phyloP scores from a whole-genome alignment of 2,329 filamentous ascomycete genomes.

The Aspergillus texensis region DNA sequence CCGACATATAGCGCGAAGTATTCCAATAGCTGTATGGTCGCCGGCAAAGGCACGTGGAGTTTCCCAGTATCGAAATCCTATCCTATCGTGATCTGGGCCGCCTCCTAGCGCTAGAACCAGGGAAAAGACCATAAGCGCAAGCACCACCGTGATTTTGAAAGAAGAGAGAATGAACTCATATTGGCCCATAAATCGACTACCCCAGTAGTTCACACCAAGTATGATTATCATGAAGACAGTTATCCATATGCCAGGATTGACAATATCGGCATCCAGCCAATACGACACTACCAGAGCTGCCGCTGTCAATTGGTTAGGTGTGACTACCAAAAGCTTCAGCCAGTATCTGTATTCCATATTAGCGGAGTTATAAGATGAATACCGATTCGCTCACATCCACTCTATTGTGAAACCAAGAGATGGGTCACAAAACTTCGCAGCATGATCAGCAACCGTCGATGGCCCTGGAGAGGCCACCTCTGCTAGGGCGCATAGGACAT shows the following conservation, averaged over 20 bases:
- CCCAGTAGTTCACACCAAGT: constrained; percentile 68
- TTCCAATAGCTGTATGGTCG: constrained; percentile 49
- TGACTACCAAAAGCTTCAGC: constrained; percentile 82
- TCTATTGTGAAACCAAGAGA: constrained; percentile 79
- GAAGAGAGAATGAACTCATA: constrained; percentile 63
- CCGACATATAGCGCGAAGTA: constrained; percentile 67
- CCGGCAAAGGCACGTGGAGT: constrained; percentile 63
- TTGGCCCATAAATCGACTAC: constrained; percentile 71
- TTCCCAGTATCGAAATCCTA: constrained; percentile 69
- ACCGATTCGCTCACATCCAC: constrained; percentile 57
- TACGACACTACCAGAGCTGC: constrained; percentile 77
- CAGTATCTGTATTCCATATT: constrained; percentile 46
- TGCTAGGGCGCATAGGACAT: constrained; percentile 79
- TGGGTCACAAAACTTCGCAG: constrained; percentile 76
- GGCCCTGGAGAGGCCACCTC: constrained; percentile 81
- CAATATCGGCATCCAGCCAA: constrained; percentile 66
- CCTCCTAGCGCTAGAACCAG: constrained; percentile 67
- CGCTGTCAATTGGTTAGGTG: constrained; percentile 82
- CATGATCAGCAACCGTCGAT: constrained; percentile 80
- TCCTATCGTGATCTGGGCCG: constrained; percentile 63
- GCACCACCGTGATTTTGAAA: constrained; percentile 69
- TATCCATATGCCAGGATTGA: constrained; percentile 82
- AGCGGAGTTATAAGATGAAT: constrained; percentile 12
- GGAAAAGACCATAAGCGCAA: constrained; percentile 67
- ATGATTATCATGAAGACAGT: constrained; percentile 68